These are phyloP conservation scores for Phaeosphaeriaceae sp. DNA, from an alignment of 2,329 filamentous ascomycete genomes.

Conservation along the genomic window DNA sequence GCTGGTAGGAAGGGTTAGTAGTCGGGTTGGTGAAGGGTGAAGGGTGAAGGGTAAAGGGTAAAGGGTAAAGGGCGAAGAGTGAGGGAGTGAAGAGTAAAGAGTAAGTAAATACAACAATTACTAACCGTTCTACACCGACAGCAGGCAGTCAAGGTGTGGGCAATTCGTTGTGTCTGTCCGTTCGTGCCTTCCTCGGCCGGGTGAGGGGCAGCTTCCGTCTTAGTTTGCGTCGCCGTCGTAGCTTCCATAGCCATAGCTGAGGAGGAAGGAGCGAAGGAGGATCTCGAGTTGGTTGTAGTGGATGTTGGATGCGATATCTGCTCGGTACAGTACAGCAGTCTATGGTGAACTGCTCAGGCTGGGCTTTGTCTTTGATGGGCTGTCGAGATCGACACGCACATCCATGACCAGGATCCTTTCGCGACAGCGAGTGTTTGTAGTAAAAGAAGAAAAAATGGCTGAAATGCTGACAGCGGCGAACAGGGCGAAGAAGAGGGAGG, in stretches of 20 bases:
- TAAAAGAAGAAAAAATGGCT: conserved; percentile 1
- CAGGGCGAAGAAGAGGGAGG: too few species aligned
- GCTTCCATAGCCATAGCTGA: conserved; percentile 24
- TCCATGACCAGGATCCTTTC: conserved; percentile 29
- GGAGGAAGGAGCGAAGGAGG: too few species aligned
- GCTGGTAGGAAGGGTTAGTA: conserved; percentile 59
- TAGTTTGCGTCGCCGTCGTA: conserved; percentile 23
- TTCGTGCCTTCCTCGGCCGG: conserved; percentile 26
- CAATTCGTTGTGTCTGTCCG: conserved; percentile 61
- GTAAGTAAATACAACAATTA: too few species aligned
- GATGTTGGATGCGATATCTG: too few species aligned
- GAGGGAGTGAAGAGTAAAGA: too few species aligned
- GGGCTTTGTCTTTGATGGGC: too few species aligned
- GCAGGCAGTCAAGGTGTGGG: conserved; percentile 80
- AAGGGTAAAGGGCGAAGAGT: not conserved
- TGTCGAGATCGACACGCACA: conserved; percentile 26
- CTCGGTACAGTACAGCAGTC: too few species aligned
- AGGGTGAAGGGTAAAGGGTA: too few species aligned
- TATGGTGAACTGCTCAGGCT: too few species aligned
- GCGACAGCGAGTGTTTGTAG: conserved; percentile 21
- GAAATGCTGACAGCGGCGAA: too few species aligned
- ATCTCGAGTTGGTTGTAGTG: too few species aligned
- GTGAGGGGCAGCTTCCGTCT: conserved; percentile 28
- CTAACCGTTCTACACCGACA: conserved; percentile 79
- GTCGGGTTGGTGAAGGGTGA: too few species aligned